These are phyloP conservation scores for Kodamaea hsintzibuensis DNA, from an alignment of 805 yeast species.

Conservation along the genomic window DNA sequence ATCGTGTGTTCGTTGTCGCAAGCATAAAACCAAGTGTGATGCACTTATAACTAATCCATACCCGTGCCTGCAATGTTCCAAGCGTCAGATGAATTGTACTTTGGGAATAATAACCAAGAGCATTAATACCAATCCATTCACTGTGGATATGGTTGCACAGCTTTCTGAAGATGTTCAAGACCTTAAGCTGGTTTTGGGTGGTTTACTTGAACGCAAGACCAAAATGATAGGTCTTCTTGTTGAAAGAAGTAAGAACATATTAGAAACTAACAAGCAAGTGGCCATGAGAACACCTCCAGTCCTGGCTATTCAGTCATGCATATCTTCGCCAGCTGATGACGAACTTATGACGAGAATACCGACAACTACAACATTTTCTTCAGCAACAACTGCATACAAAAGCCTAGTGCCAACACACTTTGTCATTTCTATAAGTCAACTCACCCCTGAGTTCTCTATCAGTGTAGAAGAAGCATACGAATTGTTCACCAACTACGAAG, in stretches of 20 bases:
- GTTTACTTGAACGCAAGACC: constrained; percentile 23
- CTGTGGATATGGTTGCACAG: constrained; percentile 31
- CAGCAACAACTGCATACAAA: constrained; percentile 1
- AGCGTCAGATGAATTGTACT: constrained; percentile 51
- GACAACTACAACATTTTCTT: background rate
- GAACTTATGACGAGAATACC: background rate
- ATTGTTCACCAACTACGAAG: constrained; percentile 24
- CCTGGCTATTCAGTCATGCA: constrained; percentile 15
- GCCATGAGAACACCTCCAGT: constrained; percentile 12
- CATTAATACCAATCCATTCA: constrained; percentile 7
- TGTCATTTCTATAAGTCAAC: background rate
- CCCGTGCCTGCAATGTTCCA: constrained; percentile 59
- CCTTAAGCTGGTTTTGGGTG: constrained; percentile 24
- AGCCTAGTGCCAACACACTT: background rate
- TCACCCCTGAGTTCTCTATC: constrained; percentile 10
- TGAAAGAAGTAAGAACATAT: constrained; percentile 6
- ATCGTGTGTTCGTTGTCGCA: constrained; percentile 64
- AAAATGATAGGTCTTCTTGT: constrained; percentile 17
- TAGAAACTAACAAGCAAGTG: background rate
- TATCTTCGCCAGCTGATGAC: constrained; percentile 11
- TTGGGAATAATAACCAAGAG: constrained; percentile 47
- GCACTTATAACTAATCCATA: constrained; percentile 51
- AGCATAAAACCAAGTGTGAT: constrained; percentile 68
- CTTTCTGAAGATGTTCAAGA: constrained; percentile 27
- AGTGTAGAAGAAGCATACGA: constrained; percentile 13